A percentile compares a stretch with the other conserved stretches of the same genome.
phyloP scores from a whole-genome alignment of 2,329 filamentous ascomycete genomes.

The Apiospora aurea region DNA sequence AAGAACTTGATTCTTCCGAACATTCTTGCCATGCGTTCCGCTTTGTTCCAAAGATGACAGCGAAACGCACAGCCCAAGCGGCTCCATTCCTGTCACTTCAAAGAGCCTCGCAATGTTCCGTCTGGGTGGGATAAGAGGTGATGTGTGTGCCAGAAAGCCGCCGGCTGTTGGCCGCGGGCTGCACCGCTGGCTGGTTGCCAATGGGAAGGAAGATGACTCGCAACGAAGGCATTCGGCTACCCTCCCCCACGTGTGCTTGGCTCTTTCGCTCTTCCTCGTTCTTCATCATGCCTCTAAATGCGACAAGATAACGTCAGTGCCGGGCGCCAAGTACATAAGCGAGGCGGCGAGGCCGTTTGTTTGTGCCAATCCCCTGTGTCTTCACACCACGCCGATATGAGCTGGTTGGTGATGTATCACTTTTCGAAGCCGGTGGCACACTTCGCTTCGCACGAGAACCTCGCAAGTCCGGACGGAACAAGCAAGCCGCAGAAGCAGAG shows the following conservation, averaged over 20 bases:
- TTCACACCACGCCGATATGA: neutral
- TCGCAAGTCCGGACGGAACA: neutral
- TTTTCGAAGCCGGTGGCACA: neutral
- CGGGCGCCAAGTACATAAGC: neutral
- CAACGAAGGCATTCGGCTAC: neutral
- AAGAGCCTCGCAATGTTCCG: conserved; percentile 3
- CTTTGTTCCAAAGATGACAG: neutral
- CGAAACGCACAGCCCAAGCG: neutral
- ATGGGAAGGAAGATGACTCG: conserved; percentile 17
- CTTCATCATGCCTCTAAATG: neutral
- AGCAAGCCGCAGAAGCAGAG: neutral
- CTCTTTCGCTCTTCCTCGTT: neutral
- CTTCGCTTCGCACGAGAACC: conserved; percentile 4
- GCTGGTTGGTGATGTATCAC: neutral
- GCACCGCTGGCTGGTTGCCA: neutral
- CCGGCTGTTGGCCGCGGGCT: conserved; percentile 8
- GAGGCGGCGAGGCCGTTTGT: neutral
- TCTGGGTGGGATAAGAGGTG: neutral
- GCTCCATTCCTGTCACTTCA: neutral
- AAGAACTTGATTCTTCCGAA: conserved; percentile 13
- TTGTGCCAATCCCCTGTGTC: neutral
- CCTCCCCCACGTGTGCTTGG: neutral
- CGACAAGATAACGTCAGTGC: neutral
- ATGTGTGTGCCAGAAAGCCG: conserved; percentile 6
- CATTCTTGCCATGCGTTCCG: conserved; percentile 1